phyloP scores from a whole-genome alignment of 177 flowering plant genomes.

The Tripterygium wilfordii region DNA sequence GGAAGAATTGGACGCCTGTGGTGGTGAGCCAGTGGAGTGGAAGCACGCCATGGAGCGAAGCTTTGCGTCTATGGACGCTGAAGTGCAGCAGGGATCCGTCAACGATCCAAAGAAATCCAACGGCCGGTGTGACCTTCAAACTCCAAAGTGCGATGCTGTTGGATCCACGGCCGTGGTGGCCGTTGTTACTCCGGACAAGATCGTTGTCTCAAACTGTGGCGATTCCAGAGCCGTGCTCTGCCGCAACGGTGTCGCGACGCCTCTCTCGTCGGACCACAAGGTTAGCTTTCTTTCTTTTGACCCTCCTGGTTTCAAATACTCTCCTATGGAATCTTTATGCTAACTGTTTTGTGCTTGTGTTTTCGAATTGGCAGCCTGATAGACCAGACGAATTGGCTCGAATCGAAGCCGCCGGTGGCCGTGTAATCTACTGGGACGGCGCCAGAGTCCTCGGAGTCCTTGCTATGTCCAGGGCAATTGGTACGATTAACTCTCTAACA shows the following conservation, averaged over 20 bases:
- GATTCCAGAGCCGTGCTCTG: constrained; percentile 70
- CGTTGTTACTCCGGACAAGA: constrained; percentile 40
- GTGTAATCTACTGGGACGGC: constrained; percentile 78
- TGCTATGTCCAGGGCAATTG: constrained; percentile 90
- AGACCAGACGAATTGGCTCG: constrained; percentile 67
- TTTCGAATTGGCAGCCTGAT: constrained; percentile 52
- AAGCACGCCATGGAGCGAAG: constrained; percentile 28
- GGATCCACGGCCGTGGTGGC: constrained; percentile 65
- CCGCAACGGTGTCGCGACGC: constrained; percentile 42
- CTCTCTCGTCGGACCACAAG: constrained; percentile 61
- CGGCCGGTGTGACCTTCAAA: constrained; percentile 48
- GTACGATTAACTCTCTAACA: too few species aligned
- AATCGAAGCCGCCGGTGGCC: constrained; percentile 71
- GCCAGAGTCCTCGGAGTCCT: constrained; percentile 81
- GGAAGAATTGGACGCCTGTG: constrained; percentile 28
- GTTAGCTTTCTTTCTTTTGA: too few species aligned
- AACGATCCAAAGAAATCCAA: not conserved
- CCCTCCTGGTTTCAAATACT: too few species aligned
- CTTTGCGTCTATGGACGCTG: constrained; percentile 39
- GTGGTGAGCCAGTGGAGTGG: constrained; percentile 31
- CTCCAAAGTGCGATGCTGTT: constrained; percentile 54
- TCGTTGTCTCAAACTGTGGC: constrained; percentile 58
- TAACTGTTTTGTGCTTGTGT: not conserved
- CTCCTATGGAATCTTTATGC: too few species aligned
- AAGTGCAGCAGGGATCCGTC: constrained; percentile 17